phyloP scores from a whole-genome alignment of 2,329 filamentous ascomycete species.

The Triangularia setosa region DNA sequence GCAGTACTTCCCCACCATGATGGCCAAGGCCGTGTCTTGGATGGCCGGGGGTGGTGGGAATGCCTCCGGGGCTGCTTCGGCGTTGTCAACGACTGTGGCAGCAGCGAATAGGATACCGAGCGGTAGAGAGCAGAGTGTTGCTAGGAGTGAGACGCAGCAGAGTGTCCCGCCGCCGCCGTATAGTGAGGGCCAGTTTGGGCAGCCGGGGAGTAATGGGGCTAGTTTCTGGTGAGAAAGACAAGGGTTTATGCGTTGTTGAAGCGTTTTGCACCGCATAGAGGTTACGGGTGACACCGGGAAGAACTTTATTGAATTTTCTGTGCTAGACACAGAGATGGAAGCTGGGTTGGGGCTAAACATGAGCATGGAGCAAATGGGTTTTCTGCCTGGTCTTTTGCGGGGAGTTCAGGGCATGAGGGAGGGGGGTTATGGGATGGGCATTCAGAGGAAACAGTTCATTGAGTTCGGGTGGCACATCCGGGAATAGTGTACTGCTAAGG shows the following conservation, averaged over 20 bases:
- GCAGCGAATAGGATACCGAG: background rate
- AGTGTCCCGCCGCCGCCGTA: background rate
- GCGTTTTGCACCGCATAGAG: background rate
- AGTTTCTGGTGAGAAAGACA: background rate
- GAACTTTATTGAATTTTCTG: too few relatives aligned
- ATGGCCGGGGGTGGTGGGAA: conserved; percentile 1
- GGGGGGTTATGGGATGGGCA: background rate
- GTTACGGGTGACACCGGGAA: too few relatives aligned
- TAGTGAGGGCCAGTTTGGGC: background rate
- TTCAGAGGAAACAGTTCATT: background rate
- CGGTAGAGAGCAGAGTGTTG: background rate
- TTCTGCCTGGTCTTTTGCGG: background rate
- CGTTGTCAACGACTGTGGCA: background rate
- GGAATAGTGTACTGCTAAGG: background rate
- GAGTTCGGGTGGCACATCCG: background rate
- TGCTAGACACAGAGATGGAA: background rate
- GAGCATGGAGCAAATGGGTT: background rate
- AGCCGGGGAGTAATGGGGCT: background rate
- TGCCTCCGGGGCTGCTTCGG: background rate
- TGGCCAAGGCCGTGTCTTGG: conserved; percentile 44
- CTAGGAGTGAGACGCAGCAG: background rate
- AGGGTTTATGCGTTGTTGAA: background rate
- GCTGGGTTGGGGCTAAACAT: background rate
- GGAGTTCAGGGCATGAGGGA: background rate
- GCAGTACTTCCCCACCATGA: conserved; percentile 70